These are phyloP conservation scores for Spergularia azorica DNA, from an alignment of 179 eudicot genomes.

Conservation along the genomic window DNA sequence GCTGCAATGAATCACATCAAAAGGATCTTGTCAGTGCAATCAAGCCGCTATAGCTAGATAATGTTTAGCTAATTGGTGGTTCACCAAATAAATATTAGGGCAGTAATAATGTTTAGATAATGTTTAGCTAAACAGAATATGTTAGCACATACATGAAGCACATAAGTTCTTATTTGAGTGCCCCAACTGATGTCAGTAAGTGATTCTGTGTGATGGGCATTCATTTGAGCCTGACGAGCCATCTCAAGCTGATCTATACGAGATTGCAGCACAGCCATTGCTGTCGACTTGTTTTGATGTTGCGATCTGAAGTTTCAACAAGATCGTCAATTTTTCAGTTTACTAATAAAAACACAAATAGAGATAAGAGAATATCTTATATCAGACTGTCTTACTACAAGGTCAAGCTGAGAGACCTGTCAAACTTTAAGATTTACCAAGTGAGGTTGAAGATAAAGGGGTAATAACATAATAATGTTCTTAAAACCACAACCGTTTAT, in stretches of 20 bases:
- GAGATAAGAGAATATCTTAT: too few relatives aligned
- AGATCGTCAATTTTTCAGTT: neutral
- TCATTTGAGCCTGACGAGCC: conserved; percentile 93
- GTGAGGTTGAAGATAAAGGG: too few relatives aligned
- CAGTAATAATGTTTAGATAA: too few relatives aligned
- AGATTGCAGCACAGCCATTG: conserved; percentile 98
- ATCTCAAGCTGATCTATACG: conserved; percentile 96
- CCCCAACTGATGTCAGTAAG: conserved; percentile 97
- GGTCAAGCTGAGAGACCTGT: too few relatives aligned
- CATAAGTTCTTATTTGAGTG: conserved; percentile 87
- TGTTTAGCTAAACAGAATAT: neutral
- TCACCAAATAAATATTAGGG: neutral
- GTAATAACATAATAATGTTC: too few relatives aligned
- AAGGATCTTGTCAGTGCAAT: neutral
- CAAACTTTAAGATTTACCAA: too few relatives aligned
- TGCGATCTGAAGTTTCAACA: conserved; percentile 59
- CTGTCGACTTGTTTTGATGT: conserved; percentile 88
- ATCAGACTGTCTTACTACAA: too few relatives aligned
- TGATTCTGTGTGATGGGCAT: conserved; percentile 86
- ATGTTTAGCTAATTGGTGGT: neutral
- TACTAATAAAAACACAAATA: neutral
- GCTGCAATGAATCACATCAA: conserved; percentile 49
- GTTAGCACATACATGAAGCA: conserved; percentile 71
- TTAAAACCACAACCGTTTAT: too few relatives aligned
- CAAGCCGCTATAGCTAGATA: neutral